Percentiles rank a stretch among this genome's conserved stretches.
phyloP scores from a whole-genome alignment of 352 stramenopile species.

The Globisporangium viniferum region DNA sequence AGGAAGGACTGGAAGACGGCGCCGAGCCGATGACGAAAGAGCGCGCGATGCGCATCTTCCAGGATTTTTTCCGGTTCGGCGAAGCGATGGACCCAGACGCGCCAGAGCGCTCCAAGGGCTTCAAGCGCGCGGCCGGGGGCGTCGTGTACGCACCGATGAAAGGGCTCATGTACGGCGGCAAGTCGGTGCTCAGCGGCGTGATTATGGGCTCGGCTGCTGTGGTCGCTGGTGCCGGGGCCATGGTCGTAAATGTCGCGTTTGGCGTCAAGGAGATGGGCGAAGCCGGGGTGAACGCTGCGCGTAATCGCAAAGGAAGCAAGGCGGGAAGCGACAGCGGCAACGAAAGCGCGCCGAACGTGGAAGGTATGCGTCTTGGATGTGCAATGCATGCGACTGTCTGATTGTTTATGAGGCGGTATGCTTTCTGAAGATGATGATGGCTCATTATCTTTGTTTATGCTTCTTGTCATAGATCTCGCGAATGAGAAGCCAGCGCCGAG shows the following conservation, averaged over 20 bases:
- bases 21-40: conserved; percentile 83
- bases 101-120: conserved; percentile 67
- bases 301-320: conserved; percentile 59
- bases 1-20: conserved; percentile 87
- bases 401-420: background rate
- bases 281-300: conserved; percentile 69
- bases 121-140: conserved; percentile 73
- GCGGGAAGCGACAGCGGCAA: conserved; percentile 33
- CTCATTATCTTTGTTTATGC: background rate
- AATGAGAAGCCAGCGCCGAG: conserved; percentile 73
- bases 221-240: conserved; percentile 67
- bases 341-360: conserved; percentile 15
- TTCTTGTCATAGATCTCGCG: conserved; percentile 18
- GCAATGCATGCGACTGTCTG: background rate
- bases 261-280: conserved; percentile 88
- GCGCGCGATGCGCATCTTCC: conserved; percentile 81
- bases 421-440: background rate
- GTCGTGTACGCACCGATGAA: conserved; percentile 83
- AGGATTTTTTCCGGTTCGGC: conserved; percentile 84
- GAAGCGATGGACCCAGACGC: conserved; percentile 83
- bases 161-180: conserved; percentile 79
- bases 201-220: conserved; percentile 82
- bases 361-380: conserved; percentile 3
- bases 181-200: conserved; percentile 78
- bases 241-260: conserved; percentile 80